Base-by-base conservation (phyloP, 2,329 filamentous ascomycete species). In the Lasiodiplodia hormozganensis region DNA sequence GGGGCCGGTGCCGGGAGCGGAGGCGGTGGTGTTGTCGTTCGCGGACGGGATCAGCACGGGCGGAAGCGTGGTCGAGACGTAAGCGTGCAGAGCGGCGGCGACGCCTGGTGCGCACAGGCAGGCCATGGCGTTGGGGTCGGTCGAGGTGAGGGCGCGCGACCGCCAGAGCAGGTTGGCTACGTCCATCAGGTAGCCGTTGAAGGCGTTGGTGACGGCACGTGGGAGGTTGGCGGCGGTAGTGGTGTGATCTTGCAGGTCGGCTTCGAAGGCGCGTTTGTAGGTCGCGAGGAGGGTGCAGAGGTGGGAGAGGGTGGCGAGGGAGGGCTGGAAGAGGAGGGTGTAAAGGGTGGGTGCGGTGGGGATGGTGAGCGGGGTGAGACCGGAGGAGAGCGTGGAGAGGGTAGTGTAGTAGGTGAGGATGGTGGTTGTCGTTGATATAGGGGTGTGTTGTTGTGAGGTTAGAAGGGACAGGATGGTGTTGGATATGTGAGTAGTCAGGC, bases 101-200 rank as follows among this genome's bases (percentile, higher is more conserved):
- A 89, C 81, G 0, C 80, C n/a, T 2, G 73, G 69, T 1, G 83
- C 79, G 62, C 88, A 80, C 10, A 86, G 77, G 71, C 87, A 86
- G 4, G 86, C 87, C 18, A 84, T 73, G 3, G 86, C 83, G 73
- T 89, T 88, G n/a, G 85, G 81, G 71, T 95, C 92, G 1, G 83
- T 82, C 14, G 82, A 81, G 69, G 88, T 88, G 69, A 96, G 90
- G 0, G 90, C 93, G 14, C 90, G 87, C 25, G 88, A 87, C 10
- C 92, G 87, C 93, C 93, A 96, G 57, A 96, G 78, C 62, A 92
- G 88, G 76, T 96, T 96, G 82, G 92, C 94, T 38, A 94, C 86
- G 76, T 97, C 93, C 88, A 96, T 94, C 38, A 96, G 85, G 76
- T 91, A 94, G 25, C 90, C 90, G 76, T 97, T 97, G 81, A 96